phyloP scores from a whole-genome alignment of 75 land plant species.

The Picea glauca region DNA sequence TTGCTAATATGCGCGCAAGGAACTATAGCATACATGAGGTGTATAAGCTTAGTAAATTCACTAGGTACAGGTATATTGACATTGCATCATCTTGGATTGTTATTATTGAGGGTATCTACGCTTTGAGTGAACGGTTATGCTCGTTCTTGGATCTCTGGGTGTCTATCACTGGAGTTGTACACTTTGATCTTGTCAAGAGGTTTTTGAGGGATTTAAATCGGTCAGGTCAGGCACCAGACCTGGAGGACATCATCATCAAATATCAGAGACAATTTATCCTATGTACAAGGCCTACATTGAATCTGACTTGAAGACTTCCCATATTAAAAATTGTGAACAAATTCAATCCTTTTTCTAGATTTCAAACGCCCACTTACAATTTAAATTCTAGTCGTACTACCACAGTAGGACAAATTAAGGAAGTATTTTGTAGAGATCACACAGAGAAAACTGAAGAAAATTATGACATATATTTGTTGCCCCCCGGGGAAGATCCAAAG shows the following conservation, averaged over 20 bases:
- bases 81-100: too few species aligned
- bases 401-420: slow-evolving; percentile 24
- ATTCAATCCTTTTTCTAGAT: slow-evolving; percentile 42
- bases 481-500: slow-evolving; percentile 43
- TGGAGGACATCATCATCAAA: slow-evolving; percentile 24
- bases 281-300: slow-evolving; percentile 43
- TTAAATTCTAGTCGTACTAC: slow-evolving; percentile 24
- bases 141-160: too few species aligned
- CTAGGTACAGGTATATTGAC: too few species aligned
- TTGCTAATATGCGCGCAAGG: too few species aligned
- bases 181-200: slow-evolving; percentile 43
- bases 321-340: slow-evolving; percentile 35
- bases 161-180: slow-evolving; percentile 22
- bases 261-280: slow-evolving; percentile 7
- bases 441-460: slow-evolving; percentile 25
- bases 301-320: slow-evolving; percentile 35
- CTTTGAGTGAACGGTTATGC: too few species aligned
- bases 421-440: neutral
- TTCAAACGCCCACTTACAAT: slow-evolving; percentile 36
- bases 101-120: too few species aligned
- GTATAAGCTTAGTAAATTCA: too few species aligned
- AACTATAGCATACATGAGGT: too few species aligned
- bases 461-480: slow-evolving; percentile 36
- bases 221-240: slow-evolving; percentile 29
- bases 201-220: slow-evolving; percentile 31